Evolutionary conservation across 176 grass and related monocot species (phyloP), one percentile per base, ranked within the genome.

Genomic region (Carex littledalei): DNA sequence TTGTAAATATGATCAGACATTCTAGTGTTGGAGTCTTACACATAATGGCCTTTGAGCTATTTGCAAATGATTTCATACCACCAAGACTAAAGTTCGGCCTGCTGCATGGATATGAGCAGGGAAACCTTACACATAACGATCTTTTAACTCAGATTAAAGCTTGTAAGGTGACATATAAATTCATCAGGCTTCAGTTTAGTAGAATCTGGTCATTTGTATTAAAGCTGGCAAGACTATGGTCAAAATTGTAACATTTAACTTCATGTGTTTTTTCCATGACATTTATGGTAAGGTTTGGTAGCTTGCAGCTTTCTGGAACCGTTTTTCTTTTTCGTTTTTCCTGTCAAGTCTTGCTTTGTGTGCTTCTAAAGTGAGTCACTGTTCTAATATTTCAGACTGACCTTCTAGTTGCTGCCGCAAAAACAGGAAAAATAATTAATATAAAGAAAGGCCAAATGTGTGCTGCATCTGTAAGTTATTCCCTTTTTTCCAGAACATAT

Each of bases 381-480:
- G 55, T 78, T 45, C 14, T 87, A 52, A 60, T 78, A 10, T 86
- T 86, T 84, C 89, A 94, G 95, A 98, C 95, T 63, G 95, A 98
- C 56, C 92, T 98, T 87, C 83, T 98, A 83, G 88, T 98, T 74
- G 89, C 93, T 34, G 95, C 95, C 18, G 95, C 95, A 47, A 91
- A 93, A 79, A 98, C 95, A 45, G 92, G 92, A 58, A 98, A 87
- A 88, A 98, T 98, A 80, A 94, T 98, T 85, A 98, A 93, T 83
- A 98, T 98, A 82, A 98, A 98, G 89, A 98, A 98, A 90, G 95
- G 91, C 62, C 95, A 98, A 93, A 94, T 98, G 84, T 98, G 95
- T 86, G 93, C 93, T 8, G 84, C 95, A 64, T 93, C 95, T 39
- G 95, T 98, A 90, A 94, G 95, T 94, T 85, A 26, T 78, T 57